Conservation (phyloP, 2,329 filamentous ascomycete genomes). For the Diaporthe humulicola region DNA sequence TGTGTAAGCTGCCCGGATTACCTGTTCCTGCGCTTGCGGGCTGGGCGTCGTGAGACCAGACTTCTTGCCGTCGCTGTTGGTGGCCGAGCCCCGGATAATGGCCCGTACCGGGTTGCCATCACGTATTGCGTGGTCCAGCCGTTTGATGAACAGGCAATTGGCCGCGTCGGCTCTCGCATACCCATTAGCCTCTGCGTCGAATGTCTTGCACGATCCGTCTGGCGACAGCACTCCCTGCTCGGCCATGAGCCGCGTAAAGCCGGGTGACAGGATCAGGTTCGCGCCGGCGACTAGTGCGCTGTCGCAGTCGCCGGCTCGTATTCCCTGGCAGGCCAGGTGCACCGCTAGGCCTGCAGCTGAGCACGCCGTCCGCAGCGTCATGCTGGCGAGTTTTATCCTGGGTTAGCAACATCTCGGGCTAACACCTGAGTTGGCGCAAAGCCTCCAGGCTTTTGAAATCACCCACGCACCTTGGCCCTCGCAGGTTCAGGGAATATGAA, state of each 20-base stretch:
- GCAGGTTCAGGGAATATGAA: constrained; percentile 50
- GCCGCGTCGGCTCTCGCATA: constrained; percentile 65
- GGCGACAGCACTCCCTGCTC: constrained; percentile 53
- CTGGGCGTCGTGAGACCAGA: constrained; percentile 57
- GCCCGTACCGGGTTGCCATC: constrained; percentile 59
- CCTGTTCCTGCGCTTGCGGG: constrained; percentile 46
- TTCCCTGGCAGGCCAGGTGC: constrained; percentile 46
- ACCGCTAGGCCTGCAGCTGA: constrained; percentile 53
- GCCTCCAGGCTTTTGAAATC: neutral
- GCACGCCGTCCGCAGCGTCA: constrained; percentile 57
- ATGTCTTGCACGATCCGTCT: constrained; percentile 51
- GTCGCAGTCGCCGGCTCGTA: constrained; percentile 47
- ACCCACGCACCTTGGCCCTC: constrained; percentile 48
- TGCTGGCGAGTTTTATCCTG: no score
- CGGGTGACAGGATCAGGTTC: constrained; percentile 52
- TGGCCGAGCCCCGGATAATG: constrained; percentile 53
- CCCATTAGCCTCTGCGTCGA: constrained; percentile 61
- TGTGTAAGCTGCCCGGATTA: constrained; percentile 51
- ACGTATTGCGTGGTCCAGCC: constrained; percentile 58
- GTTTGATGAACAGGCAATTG: constrained; percentile 60
- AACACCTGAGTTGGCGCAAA: neutral
- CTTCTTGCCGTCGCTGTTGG: constrained; percentile 59
- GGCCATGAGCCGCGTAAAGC: constrained; percentile 48
- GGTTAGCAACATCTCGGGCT: neutral
- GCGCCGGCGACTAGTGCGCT: constrained; percentile 51